phyloP scores from a whole-genome alignment of 2,329 filamentous ascomycete genomes.

The Parasarocladium wereldwijsianum region DNA sequence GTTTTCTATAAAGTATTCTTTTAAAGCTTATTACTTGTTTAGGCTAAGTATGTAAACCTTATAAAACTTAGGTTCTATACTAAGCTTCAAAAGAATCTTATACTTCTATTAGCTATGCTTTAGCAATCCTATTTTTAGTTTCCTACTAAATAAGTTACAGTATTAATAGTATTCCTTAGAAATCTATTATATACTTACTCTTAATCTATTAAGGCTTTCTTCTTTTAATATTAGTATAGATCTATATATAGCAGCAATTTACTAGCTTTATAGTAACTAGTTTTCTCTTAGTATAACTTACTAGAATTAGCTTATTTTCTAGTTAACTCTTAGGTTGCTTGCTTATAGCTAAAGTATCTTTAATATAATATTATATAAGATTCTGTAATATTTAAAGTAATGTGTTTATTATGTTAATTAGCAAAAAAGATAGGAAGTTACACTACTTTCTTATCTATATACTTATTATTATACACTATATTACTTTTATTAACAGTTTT shows the following conservation, averaged over 20 bases:
- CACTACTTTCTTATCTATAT: too few species aligned
- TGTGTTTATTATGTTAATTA: too few species aligned
- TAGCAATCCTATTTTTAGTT: slow-evolving; percentile 5
- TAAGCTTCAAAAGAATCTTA: too few species aligned
- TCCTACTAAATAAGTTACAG: slow-evolving; percentile 7
- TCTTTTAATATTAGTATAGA: slow-evolving; percentile 3
- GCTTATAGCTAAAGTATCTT: too few species aligned
- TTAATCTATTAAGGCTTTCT: slow-evolving; percentile 4
- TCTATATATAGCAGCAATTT: slow-evolving; percentile 5
- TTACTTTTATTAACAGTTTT: slow-evolving; percentile 2
- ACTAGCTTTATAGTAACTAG: too few species aligned
- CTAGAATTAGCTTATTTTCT: too few species aligned
- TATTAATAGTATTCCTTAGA: slow-evolving; percentile 6
- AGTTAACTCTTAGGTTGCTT: too few species aligned
- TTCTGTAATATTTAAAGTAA: too few species aligned
- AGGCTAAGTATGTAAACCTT: slow-evolving; percentile 7
- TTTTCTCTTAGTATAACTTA: too few species aligned
- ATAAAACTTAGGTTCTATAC: slow-evolving; percentile 4
- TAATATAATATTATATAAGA: too few species aligned
- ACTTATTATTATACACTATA: slow-evolving; percentile 3
- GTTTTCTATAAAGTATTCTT: slow-evolving; percentile 3
- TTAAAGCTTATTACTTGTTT: slow-evolving; percentile 4
- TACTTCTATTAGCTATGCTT: slow-evolving; percentile 7
- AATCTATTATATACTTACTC: slow-evolving; percentile 7
- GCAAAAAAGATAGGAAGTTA: too few species aligned